Base-by-base conservation (phyloP, 2,329 filamentous ascomycete species). In the Aspergillus sojae region DNA sequence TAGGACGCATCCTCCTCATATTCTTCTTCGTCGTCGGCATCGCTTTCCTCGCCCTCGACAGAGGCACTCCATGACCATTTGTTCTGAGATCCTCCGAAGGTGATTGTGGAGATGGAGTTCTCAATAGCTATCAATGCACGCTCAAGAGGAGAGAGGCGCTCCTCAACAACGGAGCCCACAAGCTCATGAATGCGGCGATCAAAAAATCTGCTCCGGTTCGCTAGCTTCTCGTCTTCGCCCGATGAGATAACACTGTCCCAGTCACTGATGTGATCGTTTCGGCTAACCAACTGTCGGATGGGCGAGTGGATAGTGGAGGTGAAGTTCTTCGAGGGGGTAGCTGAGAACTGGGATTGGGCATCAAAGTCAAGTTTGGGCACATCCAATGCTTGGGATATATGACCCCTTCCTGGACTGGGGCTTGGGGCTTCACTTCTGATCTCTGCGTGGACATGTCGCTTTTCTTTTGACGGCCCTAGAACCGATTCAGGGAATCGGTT, bases 21-120 rank as follows among this genome's bases (percentile, higher is more conserved):
- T 45, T 86, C 91, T 26, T 97, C 94, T 74, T 97, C 93, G 66
- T 97, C 94, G 75, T 98, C 94, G 12, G 95, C 94, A 79, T 98
- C 95, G 74, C 94, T 97, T 63, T 96, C 89, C 60, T 79, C 80
- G 30, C 83, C 80, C 34, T 93, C 91, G n/a, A 83, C 87, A 54
- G 91, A 94, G 46, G 87, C 78, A 75, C 89, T 87, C 68, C 86
- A 83, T 30, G 86, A 84, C 46, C 85, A 85, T 34, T 86, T 83
- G 61, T 83, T 86, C 12, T 88, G 86, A 30, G 84, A 82, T 60
- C 83, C 83, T 34, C 39, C 39, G 39, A 82, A 82, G 32, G 86
- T 83, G 69, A 90, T 82, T 50, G 83, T 80, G 21, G 83, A 83
- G 60, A 96, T 78, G 4, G 87, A 87, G 61, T 89, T 83, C 69